A percentile compares a stretch with the other conserved stretches of the same genome.
phyloP scores from a whole-genome alignment of 2,329 filamentous ascomycete genomes.

The Hirsutella minnesotensis region DNA sequence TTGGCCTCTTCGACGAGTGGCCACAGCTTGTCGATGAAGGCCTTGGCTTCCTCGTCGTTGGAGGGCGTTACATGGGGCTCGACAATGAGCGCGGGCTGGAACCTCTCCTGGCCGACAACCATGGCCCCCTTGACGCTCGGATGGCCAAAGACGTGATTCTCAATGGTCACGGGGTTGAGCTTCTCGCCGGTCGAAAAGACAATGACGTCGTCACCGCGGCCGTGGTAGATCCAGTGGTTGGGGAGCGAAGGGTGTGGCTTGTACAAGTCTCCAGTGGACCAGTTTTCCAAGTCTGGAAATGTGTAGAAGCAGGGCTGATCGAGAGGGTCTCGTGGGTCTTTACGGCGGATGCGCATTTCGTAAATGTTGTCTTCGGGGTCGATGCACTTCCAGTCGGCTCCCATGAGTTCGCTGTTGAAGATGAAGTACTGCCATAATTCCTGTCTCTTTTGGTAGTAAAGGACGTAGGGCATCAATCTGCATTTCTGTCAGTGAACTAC shows the following conservation, averaged over 20 bases:
- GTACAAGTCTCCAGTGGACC: slow-evolving; percentile 32
- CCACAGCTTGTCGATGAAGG: slow-evolving; percentile 31
- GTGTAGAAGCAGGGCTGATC: slow-evolving; percentile 26
- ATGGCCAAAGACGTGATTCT: slow-evolving; percentile 17
- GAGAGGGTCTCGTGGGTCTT: slow-evolving; percentile 9
- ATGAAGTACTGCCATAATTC: slow-evolving; percentile 30
- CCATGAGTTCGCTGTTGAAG: slow-evolving; percentile 24
- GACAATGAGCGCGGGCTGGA: slow-evolving; percentile 35
- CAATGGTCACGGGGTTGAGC: slow-evolving; percentile 26
- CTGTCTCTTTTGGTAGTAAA: slow-evolving; percentile 17
- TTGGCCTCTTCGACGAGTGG: slow-evolving; percentile 29
- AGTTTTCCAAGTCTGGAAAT: slow-evolving; percentile 27
- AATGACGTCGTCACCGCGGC: slow-evolving; percentile 27
- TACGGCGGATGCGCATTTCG: slow-evolving; percentile 16
- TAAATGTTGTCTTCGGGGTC: slow-evolving; percentile 3
- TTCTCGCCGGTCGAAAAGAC: slow-evolving; percentile 30
- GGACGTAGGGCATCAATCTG: slow-evolving; percentile 22
- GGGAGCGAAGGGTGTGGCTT: slow-evolving; percentile 19
- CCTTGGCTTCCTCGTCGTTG: slow-evolving; percentile 8
- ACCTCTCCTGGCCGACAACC: slow-evolving; percentile 29
- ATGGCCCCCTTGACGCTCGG: slow-evolving; percentile 17
- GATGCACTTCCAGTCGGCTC: slow-evolving; percentile 24
- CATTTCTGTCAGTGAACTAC: background rate
- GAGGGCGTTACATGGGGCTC: slow-evolving; percentile 25
- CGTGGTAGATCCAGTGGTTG: slow-evolving; percentile 21